Evolutionary conservation across 1,139 yeast species (phyloP), one percentile per base, ranked within the genome.

Genomic region (Hansenula sp.): DNA sequence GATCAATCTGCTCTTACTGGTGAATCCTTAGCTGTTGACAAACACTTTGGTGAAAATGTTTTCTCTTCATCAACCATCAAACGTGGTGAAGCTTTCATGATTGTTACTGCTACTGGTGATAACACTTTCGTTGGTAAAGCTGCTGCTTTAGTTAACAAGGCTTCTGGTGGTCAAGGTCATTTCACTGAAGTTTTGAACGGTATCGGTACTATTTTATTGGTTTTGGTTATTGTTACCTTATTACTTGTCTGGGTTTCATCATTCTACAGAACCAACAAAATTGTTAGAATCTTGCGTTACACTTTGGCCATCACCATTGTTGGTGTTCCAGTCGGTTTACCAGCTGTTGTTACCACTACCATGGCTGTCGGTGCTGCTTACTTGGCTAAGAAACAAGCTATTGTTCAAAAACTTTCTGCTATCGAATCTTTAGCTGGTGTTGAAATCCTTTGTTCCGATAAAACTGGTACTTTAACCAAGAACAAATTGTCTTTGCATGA

Each of bases 301-400:
- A 81, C 95, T 61, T 78, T 92, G 67, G 97, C 96, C 60, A 87
- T 90, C 68, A 90, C 97, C 73, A 89, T 90, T 73, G 86, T 92
- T 63, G 98, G 98, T 86, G 98, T 92, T 59, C 98, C 98, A 71
- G 98, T 90, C 62, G 97, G 97, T 85, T 82, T 90, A 67, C 97
- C 97, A 70, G 97, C 96, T 69, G 97, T 90, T 66, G 96, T 90
- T 60, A 90, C 97, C 77, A 90, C 97, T 62, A 90, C 97, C 69
- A 88, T 90, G 95, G 97, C 97, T 71, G 97, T 90, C 70, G 97
- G 97, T 81, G 97, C 97, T 68, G 97, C 97, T 66, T 89, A 89
- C 87, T 79, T 90, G 65, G 97, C 97, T 63, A 89, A 89, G 81
- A 89, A 89, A 74, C 89, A 89, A 76, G 97, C 97, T 60, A 90